These are phyloP conservation scores for Biscogniauxia sp. DNA, from an alignment of 2,329 filamentous ascomycete genomes.

Conservation along the genomic window DNA sequence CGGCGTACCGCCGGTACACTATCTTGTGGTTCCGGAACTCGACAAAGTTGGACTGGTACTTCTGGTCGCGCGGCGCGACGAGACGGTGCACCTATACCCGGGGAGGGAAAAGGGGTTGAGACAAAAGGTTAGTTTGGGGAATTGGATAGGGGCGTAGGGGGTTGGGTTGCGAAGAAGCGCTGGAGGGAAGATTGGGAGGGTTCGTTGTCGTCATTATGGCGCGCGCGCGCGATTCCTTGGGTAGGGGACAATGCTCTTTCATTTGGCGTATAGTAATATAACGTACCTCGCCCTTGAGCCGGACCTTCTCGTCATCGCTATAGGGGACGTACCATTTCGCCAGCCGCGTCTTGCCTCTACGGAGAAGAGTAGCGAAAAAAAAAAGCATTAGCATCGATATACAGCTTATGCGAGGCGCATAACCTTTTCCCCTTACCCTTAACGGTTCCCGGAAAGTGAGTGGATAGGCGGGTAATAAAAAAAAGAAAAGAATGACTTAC, in stretches of 20 bases:
- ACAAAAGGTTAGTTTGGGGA: neutral
- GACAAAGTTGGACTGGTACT: slow-evolving; percentile 99
- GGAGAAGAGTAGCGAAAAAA: neutral
- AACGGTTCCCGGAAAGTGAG: neutral
- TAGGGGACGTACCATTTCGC: slow-evolving; percentile 99
- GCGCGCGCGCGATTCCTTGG: no score
- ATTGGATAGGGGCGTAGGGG: neutral
- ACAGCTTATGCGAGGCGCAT: neutral
- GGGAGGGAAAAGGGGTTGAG: no score
- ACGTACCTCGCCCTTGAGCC: slow-evolving; percentile 90
- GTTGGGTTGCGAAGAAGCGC: neutral
- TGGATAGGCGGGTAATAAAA: neutral
- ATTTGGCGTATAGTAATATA: neutral
- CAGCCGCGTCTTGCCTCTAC: slow-evolving; percentile 92
- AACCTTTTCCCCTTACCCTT: neutral
- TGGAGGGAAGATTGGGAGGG: neutral
- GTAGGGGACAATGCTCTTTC: no score
- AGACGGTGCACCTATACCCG: slow-evolving; percentile 81
- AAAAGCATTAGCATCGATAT: neutral
- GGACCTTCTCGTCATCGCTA: slow-evolving; percentile 98
- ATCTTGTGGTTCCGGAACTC: slow-evolving; percentile 94
- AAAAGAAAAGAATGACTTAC: slow-evolving; percentile 25
- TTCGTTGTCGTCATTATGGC: neutral
- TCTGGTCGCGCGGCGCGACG: slow-evolving; percentile 95
- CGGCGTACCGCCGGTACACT: slow-evolving; percentile 95